Conservation (phyloP, 805 yeast species). For the Wickerhamiella brachini region DNA sequence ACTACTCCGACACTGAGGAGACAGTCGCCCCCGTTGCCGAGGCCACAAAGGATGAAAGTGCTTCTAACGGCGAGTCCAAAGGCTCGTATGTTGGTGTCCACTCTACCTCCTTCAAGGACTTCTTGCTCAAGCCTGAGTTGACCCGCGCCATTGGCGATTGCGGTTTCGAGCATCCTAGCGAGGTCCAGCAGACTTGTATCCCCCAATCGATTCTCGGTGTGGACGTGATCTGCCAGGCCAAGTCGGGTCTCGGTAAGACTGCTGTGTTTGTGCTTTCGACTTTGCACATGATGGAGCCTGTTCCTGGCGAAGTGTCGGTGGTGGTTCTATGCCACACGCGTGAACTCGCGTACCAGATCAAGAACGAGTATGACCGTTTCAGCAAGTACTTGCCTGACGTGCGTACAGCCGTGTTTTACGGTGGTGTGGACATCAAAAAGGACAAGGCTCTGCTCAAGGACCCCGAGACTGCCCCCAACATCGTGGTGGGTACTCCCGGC, state of each 20-base stretch:
- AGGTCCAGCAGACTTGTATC: conserved; percentile 96
- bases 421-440: conserved; percentile 78
- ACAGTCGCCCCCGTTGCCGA: conserved; percentile 39
- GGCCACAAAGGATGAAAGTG: conserved; percentile 16
- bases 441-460: conserved; percentile 80
- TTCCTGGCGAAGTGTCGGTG: conserved; percentile 91
- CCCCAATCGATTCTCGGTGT: conserved; percentile 97
- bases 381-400: conserved; percentile 98
- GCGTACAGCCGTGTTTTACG: conserved; percentile 90
- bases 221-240: conserved; percentile 96
- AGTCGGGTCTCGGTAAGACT: conserved; percentile 98
- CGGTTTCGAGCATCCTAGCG: conserved; percentile 99
- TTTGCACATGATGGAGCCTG: conserved; percentile 92
- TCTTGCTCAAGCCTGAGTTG: conserved; percentile 89
- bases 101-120: conserved; percentile 97
- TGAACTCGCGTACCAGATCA: conserved; percentile 96
- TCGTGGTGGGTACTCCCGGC: conserved; percentile 97
- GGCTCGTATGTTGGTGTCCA: conserved; percentile 97
- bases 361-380: conserved; percentile 93
- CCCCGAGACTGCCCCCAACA: conserved; percentile 91
- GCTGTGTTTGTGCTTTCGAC: conserved; percentile 95
- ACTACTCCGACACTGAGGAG: conserved; percentile 97
- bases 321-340: conserved; percentile 96
- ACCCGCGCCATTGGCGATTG: conserved; percentile 96
- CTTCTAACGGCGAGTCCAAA: conserved; percentile 46